phyloP scores from a whole-genome alignment of 2,329 filamentous ascomycete genomes.

The Ascochyta koolunga region DNA sequence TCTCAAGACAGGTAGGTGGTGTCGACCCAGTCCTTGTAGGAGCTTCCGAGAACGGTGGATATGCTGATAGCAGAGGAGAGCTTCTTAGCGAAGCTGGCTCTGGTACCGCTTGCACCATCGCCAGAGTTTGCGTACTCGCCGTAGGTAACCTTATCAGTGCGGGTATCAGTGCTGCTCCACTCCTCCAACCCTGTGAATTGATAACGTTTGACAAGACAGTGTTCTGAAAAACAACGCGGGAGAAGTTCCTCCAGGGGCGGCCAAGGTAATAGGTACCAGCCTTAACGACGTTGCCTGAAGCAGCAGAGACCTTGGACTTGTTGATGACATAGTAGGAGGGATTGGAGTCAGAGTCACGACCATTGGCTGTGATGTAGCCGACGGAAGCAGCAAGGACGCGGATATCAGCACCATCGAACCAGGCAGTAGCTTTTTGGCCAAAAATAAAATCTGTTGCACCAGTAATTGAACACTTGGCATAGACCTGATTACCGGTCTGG shows the following conservation, averaged over 20 bases:
- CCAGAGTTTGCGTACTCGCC: constrained; percentile 67
- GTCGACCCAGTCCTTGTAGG: constrained; percentile 42
- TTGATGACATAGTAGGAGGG: constrained; percentile 62
- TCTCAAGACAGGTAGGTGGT: constrained; percentile 34
- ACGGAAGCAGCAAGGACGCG: constrained; percentile 50
- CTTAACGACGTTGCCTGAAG: constrained; percentile 45
- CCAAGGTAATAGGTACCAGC: constrained; percentile 57
- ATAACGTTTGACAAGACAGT: constrained; percentile 61
- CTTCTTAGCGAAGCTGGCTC: constrained; percentile 57
- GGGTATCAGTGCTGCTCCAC: constrained; percentile 60
- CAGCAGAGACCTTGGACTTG: constrained; percentile 56
- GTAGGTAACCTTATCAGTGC: constrained; percentile 61
- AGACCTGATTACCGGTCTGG: constrained; percentile 60
- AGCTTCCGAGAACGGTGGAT: constrained; percentile 52
- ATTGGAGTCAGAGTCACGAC: constrained; percentile 39
- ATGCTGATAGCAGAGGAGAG: constrained; percentile 52
- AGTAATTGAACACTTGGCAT: constrained; percentile 62
- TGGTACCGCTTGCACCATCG: constrained; percentile 59
- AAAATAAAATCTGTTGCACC: constrained; percentile 67
- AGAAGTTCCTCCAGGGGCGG: constrained; percentile 59
- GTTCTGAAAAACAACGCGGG: constrained; percentile 60
- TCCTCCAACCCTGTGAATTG: constrained; percentile 64
- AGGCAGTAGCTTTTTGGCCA: constrained; percentile 58
- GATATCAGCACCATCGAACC: constrained; percentile 60
- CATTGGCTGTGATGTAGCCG: constrained; percentile 52